phyloP scores from a whole-genome alignment of 768 basidiomycete species.

The Naganishia friedmannii region DNA sequence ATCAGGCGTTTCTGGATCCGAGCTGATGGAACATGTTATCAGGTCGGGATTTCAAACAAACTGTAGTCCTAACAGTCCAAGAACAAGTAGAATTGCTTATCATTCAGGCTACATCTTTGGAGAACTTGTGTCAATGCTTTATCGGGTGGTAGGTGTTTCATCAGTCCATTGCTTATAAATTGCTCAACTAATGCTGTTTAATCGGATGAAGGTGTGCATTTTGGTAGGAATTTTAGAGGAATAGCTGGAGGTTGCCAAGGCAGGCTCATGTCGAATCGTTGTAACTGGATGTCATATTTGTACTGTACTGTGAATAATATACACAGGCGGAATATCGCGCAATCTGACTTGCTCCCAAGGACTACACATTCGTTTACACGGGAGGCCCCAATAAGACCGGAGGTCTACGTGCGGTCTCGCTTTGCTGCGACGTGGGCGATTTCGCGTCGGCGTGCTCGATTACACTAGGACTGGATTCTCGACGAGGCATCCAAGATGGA shows the following conservation, averaged over 20 bases:
- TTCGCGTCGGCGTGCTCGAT: not conserved
- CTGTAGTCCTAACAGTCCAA: slow-evolving; percentile 67
- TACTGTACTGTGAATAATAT: not conserved
- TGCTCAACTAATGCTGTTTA: not conserved
- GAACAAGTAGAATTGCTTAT: slow-evolving; percentile 91
- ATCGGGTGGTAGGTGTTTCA: slow-evolving; percentile 73
- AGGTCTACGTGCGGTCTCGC: not conserved
- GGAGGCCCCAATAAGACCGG: slow-evolving; percentile 12
- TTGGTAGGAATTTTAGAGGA: slow-evolving; percentile 47
- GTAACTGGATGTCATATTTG: not conserved
- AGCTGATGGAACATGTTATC: not conserved
- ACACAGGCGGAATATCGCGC: not conserved
- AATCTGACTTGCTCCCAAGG: not conserved
- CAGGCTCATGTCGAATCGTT: not conserved
- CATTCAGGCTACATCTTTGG: slow-evolving; percentile 83
- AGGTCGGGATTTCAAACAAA: slow-evolving; percentile 93
- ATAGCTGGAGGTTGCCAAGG: not conserved
- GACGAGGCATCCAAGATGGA: not conserved
- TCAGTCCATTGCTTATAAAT: not conserved
- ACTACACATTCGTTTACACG: not conserved
- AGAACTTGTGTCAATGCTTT: slow-evolving; percentile 95
- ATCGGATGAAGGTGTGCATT: slow-evolving; percentile 53
- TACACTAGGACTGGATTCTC: slow-evolving; percentile 17
- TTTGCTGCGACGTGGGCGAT: not conserved
- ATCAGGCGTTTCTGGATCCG: no score